phyloP scores from a whole-genome alignment of 352 stramenopile species.

The Elongisporangium anandrum region DNA sequence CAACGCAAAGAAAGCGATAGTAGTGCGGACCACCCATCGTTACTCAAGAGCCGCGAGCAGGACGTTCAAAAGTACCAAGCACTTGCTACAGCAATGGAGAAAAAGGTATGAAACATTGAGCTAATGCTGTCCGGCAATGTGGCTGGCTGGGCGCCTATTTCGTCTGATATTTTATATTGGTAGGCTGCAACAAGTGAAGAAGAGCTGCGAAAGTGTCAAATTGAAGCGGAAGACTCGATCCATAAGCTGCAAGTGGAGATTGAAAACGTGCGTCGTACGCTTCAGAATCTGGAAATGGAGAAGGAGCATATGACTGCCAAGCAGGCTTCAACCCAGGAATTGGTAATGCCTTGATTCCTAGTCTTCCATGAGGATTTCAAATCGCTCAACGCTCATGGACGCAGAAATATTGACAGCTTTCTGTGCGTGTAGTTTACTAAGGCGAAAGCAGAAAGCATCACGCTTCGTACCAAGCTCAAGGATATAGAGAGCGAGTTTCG shows the following conservation, averaged over 20 bases:
- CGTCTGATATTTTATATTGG: background rate
- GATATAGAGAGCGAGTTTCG: slow-evolving; percentile 77
- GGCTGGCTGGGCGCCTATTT: too few species aligned
- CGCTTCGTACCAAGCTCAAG: slow-evolving; percentile 66
- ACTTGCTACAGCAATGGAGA: slow-evolving; percentile 32
- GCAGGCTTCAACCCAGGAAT: slow-evolving; percentile 49
- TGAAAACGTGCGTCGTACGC: slow-evolving; percentile 33
- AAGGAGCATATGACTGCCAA: slow-evolving; percentile 43
- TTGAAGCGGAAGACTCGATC: slow-evolving; percentile 41
- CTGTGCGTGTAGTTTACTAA: slow-evolving; percentile 32
- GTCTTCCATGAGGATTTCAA: background rate
- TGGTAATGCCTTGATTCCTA: slow-evolving; percentile 36
- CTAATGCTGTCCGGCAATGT: background rate
- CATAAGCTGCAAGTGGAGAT: slow-evolving; percentile 48
- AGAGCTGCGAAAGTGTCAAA: slow-evolving; percentile 23
- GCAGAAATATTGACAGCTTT: background rate
- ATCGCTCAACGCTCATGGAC: background rate
- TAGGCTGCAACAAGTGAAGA: slow-evolving; percentile 48
- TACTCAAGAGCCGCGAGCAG: slow-evolving; percentile 39
- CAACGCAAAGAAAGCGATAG: slow-evolving; percentile 18
- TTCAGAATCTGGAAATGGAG: slow-evolving; percentile 51
- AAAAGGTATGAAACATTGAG: slow-evolving; percentile 24
- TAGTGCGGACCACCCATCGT: slow-evolving; percentile 11
- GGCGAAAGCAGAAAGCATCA: slow-evolving; percentile 64
- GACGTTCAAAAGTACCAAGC: slow-evolving; percentile 48